Conservation (phyloP, 1,284 basidiomycete genomes). For the Ganoderma sinense region DNA sequence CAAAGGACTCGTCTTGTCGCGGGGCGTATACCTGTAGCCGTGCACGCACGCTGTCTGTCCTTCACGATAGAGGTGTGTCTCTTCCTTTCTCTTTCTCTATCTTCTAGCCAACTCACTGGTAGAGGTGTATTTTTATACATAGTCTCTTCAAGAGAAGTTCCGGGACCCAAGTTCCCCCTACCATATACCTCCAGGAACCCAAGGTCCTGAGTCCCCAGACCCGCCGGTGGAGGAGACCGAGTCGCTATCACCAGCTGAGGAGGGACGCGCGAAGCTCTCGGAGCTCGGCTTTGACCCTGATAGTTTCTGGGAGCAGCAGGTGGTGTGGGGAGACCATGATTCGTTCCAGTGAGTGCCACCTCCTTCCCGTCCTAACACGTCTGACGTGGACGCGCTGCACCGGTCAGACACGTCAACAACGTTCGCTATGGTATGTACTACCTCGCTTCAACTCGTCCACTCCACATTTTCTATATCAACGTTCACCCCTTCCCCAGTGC, state of each 20-base stretch:
- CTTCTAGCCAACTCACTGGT: too few species aligned
- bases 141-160: slow-evolving; percentile 64
- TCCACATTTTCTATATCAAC: too few species aligned
- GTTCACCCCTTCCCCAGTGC: slow-evolving; percentile 25
- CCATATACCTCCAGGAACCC: slow-evolving; percentile 64
- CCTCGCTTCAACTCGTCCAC: too few species aligned
- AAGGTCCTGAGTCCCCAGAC: slow-evolving; percentile 68
- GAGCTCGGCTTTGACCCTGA: slow-evolving; percentile 62
- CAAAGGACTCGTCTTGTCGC: too few species aligned
- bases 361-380: background rate
- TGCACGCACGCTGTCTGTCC: too few species aligned
- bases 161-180: slow-evolving; percentile 71
- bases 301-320: slow-evolving; percentile 77
- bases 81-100: too few species aligned
- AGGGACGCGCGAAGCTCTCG: slow-evolving; percentile 52
- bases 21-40: too few species aligned
- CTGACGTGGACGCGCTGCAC: too few species aligned
- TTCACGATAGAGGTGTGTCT: too few species aligned
- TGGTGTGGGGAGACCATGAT: slow-evolving; percentile 81
- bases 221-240: slow-evolving; percentile 37
- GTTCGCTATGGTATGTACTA: slow-evolving; percentile 68
- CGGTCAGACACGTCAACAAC: slow-evolving; percentile 78
- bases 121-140: too few species aligned
- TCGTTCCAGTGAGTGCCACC: slow-evolving; percentile 68
- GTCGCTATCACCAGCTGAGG: slow-evolving; percentile 35